Evolutionary conservation across 208 protist species (phyloP).

Genomic region (Crithidia brevicula): DNA sequence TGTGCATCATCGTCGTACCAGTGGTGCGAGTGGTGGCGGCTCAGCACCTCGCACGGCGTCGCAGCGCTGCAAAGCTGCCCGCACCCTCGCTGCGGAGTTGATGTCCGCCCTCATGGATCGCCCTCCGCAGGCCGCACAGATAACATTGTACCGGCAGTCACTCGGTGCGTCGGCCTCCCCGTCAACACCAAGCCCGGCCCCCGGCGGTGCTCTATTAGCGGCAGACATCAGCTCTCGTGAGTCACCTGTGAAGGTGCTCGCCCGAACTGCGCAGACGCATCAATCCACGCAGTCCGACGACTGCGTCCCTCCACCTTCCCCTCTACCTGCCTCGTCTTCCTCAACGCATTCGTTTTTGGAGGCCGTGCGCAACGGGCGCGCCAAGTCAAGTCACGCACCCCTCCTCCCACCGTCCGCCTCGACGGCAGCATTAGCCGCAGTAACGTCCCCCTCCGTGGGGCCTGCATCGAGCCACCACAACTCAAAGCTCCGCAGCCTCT

Average conservation of each 20-base stretch:
- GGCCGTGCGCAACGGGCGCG: slow-evolving; percentile 18
- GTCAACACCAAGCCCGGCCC: neutral
- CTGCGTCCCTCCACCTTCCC: no score
- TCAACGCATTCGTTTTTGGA: slow-evolving; percentile 24
- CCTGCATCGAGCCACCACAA: neutral
- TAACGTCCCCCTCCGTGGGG: no score
- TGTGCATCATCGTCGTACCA: neutral
- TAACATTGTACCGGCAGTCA: slow-evolving; percentile 29
- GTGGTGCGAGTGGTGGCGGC: neutral
- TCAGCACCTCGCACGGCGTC: neutral
- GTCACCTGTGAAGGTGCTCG: no score
- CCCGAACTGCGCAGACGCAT: no score
- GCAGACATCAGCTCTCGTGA: no score
- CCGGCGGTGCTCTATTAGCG: neutral
- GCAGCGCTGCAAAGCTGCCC: slow-evolving; percentile 44
- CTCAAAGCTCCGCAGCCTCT: neutral
- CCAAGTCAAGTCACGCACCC: slow-evolving; percentile 3
- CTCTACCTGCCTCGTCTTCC: neutral
- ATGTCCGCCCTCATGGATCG: slow-evolving; percentile 56
- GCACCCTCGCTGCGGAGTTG: slow-evolving; percentile 54
- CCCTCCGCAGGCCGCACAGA: slow-evolving; percentile 32
- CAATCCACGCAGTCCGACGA: no score
- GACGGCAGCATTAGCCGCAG: no score
- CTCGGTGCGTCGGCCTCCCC: neutral
- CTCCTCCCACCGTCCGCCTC: neutral